phyloP scores from a whole-genome alignment of 345 rosid genomes.

The Acer negundo region DNA sequence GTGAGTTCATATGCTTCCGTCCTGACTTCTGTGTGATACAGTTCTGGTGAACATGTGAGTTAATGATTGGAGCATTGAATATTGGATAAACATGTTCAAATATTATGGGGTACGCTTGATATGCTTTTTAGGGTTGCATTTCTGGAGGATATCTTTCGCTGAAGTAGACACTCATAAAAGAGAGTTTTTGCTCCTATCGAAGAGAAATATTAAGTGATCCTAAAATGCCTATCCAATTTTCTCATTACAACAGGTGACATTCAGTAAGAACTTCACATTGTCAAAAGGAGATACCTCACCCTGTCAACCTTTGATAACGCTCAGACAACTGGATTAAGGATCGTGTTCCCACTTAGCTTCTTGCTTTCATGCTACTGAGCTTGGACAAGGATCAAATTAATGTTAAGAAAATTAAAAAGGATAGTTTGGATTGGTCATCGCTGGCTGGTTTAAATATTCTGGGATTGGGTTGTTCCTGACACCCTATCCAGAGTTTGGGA shows the following conservation, averaged over 20 bases:
- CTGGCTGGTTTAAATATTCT: not conserved
- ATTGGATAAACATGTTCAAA: not conserved
- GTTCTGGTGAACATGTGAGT: no score
- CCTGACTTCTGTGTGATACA: not conserved
- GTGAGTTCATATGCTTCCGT: not conserved
- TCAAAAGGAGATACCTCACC: not conserved
- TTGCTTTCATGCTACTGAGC: not conserved
- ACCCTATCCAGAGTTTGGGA: not conserved
- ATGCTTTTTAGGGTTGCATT: not conserved
- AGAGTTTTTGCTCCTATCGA: no score
- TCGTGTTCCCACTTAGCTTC: not conserved
- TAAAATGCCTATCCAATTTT: no score
- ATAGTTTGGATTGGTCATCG: not conserved
- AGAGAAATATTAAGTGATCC: no score
- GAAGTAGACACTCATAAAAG: not conserved
- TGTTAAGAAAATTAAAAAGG: not conserved
- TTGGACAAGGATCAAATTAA: not conserved
- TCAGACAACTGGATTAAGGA: not conserved
- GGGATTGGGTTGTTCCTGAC: not conserved
- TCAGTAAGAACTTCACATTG: not conserved
- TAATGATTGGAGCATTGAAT: not conserved
- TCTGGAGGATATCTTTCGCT: not conserved
- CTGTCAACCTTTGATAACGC: not conserved
- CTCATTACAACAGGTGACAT: no score
- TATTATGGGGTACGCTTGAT: not conserved